Percentiles rank a stretch among this genome's conserved stretches.
Conservation (phyloP, 2,329 filamentous ascomycete species). For the Ambrosiella cleistominuta region DNA sequence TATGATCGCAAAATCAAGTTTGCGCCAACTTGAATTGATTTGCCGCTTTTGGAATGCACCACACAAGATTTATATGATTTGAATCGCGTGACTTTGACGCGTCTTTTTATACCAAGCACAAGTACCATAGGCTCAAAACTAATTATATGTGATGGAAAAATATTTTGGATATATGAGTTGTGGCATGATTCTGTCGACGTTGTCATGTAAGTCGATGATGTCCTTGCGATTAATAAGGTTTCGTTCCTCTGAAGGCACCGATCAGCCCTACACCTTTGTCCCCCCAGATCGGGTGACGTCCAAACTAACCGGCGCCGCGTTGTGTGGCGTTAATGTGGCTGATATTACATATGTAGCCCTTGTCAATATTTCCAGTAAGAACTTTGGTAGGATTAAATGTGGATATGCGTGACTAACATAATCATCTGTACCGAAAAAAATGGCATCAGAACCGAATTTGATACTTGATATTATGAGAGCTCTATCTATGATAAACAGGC, state of each 20-base stretch:
- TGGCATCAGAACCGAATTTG: too few species aligned
- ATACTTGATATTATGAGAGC: too few species aligned
- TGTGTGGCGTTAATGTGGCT: background rate
- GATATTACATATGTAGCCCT: too few species aligned
- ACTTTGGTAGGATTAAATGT: too few species aligned
- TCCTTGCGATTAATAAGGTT: background rate
- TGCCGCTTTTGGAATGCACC: background rate
- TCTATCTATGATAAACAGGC: too few species aligned
- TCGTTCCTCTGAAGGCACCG: constrained; percentile 1
- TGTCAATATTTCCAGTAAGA: too few species aligned
- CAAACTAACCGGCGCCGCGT: constrained; percentile 2
- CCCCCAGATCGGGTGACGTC: constrained; percentile 4
- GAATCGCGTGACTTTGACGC: constrained; percentile 10
- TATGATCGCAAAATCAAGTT: background rate
- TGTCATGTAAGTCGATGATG: background rate
- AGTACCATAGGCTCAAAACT: background rate
- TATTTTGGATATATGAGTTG: background rate
- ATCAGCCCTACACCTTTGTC: constrained; percentile 8
- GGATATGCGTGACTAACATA: too few species aligned
- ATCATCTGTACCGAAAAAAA: too few species aligned
- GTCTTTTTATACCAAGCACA: constrained; percentile 6
- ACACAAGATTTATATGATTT: background rate
- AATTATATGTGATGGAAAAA: background rate
- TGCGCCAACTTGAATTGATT: constrained; percentile 13
- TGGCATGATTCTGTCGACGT: background rate